Conservation (phyloP, 306 rosid species). For the Castanea sativa region DNA sequence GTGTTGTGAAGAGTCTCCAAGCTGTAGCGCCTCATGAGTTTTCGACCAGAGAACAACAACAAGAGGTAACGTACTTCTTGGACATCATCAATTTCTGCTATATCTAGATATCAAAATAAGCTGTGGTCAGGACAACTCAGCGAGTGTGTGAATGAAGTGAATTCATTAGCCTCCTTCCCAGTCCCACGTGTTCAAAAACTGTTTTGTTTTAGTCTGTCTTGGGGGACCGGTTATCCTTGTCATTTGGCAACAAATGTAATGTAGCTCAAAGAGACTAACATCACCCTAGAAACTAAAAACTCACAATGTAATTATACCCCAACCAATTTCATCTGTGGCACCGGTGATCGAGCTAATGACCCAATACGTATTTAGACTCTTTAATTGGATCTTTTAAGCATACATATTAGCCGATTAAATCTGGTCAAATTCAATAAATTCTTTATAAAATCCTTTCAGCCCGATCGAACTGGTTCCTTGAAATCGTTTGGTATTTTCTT, state of each 20-base stretch:
- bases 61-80: constrained; percentile 14
- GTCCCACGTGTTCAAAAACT: not conserved
- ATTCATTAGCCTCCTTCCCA: not conserved
- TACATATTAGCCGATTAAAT: too few species aligned
- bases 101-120: not conserved
- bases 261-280: not conserved
- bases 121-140: not conserved
- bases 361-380: too few species aligned
- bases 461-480: too few species aligned
- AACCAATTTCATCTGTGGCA: too few species aligned
- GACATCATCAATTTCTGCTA: not conserved
- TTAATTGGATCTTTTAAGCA: too few species aligned
- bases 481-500: too few species aligned
- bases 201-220: not conserved
- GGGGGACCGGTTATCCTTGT: not conserved
- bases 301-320: not conserved
- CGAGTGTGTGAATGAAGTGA: not conserved
- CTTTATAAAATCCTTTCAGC: too few species aligned
- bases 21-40: constrained; percentile 22
- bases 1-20: not conserved
- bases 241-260: not conserved
- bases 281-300: not conserved
- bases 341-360: too few species aligned
- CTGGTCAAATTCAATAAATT: too few species aligned
- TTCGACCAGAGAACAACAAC: constrained; percentile 20